Percentiles rank a stretch among this genome's conserved stretches.
These are phyloP conservation scores for Colletotrichum endophyticum DNA, from an alignment of 2,329 filamentous ascomycete genomes.

Conservation along the genomic window DNA sequence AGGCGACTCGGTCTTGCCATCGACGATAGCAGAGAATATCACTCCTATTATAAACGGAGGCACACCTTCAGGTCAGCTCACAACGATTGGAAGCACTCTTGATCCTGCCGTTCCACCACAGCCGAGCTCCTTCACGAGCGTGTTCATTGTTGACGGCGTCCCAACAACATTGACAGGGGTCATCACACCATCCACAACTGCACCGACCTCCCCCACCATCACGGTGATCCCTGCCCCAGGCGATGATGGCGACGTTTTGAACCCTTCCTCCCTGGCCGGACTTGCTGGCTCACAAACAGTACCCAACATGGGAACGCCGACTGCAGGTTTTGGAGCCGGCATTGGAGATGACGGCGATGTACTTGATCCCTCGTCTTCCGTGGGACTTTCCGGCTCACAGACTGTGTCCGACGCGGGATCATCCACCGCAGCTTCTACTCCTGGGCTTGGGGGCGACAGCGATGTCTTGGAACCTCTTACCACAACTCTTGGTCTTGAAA, in stretches of 20 bases:
- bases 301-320: accelerated
- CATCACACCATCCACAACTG: not conserved
- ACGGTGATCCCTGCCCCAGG: accelerated
- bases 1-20: not conserved
- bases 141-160: not conserved
- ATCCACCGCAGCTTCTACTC: not conserved
- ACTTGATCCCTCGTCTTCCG: not conserved
- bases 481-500: not conserved
- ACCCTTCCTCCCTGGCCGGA: not conserved
- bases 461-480: not conserved
- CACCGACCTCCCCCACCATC: accelerated
- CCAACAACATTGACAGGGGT: not conserved
- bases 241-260: not conserved
- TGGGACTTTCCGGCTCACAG: accelerated
- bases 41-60: too few relatives aligned
- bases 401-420: not conserved
- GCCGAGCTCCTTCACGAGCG: not conserved
- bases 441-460: not conserved
- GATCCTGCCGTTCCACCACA: not conserved
- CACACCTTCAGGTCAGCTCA: not conserved
- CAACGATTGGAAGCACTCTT: not conserved
- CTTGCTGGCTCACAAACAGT: not conserved
- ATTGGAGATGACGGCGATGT: not conserved
- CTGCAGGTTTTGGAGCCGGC: not conserved
- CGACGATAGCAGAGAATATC: not conserved